Percentiles rank a stretch among this genome's conserved stretches.
phyloP scores from a whole-genome alignment of 495 filamentous ascomycete species.

The Neurospora sp. region DNA sequence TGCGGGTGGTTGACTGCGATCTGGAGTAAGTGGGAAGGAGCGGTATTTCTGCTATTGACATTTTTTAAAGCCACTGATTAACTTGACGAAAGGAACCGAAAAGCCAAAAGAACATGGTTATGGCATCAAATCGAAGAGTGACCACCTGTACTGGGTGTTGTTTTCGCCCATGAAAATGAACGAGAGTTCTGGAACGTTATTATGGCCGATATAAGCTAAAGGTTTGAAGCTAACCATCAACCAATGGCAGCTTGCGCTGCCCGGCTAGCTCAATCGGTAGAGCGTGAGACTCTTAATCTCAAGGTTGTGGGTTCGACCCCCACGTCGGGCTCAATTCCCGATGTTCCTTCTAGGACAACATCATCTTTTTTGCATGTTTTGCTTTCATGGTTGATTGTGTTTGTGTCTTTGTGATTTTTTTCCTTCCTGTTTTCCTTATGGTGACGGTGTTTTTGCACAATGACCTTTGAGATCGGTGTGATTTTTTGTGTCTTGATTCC shows the following conservation, averaged over 20 bases:
- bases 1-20: not conserved
- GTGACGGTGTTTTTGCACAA: not conserved
- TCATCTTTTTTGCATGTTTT: not conserved
- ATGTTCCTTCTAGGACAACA: not conserved
- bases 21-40: too few relatives aligned
- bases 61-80: too few relatives aligned
- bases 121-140: too few relatives aligned
- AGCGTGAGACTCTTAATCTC: constrained; percentile 61
- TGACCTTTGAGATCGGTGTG: not conserved
- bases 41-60: too few relatives aligned
- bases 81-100: too few relatives aligned
- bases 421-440: not conserved
- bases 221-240: not conserved
- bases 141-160: too few relatives aligned
- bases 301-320: not conserved
- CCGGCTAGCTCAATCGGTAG: constrained; percentile 63
- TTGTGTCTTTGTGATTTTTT: not conserved
- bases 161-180: too few relatives aligned
- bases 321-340: not conserved
- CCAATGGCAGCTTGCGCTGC: not conserved
- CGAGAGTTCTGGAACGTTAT: too few relatives aligned
- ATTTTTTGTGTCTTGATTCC: not conserved
- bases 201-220: not conserved
- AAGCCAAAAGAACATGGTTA: too few relatives aligned
- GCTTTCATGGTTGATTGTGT: not conserved